Percentiles rank a stretch among this genome's conserved stretches.
Evolutionary conservation across 2,329 filamentous ascomycete species (phyloP).

Genomic region (Aspergillus unguis): DNA sequence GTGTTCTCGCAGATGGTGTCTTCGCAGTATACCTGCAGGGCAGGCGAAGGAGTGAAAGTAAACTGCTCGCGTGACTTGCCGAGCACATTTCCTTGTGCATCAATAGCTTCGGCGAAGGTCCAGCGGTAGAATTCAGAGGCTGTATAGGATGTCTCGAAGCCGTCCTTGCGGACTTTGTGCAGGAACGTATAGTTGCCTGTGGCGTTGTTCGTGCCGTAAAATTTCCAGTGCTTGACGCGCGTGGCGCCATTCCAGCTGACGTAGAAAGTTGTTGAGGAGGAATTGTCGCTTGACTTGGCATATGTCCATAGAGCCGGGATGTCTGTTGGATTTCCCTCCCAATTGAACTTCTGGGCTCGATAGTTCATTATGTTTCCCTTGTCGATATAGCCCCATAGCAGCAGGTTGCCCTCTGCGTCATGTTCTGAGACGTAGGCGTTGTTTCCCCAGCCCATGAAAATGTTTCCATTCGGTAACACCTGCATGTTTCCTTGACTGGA

Average conservation of each 20-base stretch:
- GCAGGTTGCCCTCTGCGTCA: constrained; percentile 33
- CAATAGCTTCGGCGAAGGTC: constrained; percentile 37
- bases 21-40: constrained; percentile 32
- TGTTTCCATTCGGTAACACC: constrained; percentile 35
- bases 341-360: constrained; percentile 42
- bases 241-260: constrained; percentile 44
- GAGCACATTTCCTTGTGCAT: constrained; percentile 29
- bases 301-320: constrained; percentile 43
- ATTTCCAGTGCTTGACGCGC: constrained; percentile 34
- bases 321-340: constrained; percentile 40
- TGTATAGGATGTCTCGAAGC: constrained; percentile 40
- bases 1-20: constrained; percentile 31
- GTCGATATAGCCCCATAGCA: constrained; percentile 38
- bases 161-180: constrained; percentile 29
- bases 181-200: constrained; percentile 32
- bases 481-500: constrained; percentile 42
- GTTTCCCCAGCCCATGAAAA: constrained; percentile 44
- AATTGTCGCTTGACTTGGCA: constrained; percentile 25
- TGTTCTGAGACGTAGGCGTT: constrained; percentile 41
- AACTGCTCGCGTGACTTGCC: constrained; percentile 33
- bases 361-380: constrained; percentile 40
- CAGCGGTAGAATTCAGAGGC: constrained; percentile 29
- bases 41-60: constrained; percentile 37
- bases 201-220: constrained; percentile 32
- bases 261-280: constrained; percentile 33